These are phyloP conservation scores for Solanum hybrid DNA, from an alignment of 305 asterid genomes.

Conservation along the genomic window DNA sequence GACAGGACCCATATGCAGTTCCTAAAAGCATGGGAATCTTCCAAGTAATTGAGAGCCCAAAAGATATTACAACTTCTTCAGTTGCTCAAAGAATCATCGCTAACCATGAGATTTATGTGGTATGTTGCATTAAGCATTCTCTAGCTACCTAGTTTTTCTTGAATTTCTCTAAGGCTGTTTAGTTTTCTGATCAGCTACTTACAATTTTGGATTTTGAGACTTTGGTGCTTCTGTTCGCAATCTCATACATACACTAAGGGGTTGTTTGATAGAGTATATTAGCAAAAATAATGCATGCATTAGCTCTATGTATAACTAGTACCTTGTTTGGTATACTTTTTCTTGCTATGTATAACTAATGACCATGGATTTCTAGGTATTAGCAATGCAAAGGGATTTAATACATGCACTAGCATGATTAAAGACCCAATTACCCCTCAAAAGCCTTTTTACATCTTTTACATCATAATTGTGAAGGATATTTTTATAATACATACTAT, in stretches of 20 bases:
- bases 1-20: constrained; percentile 56
- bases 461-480: neutral
- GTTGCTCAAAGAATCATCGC: constrained; percentile 81
- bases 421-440: neutral
- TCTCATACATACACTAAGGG: neutral
- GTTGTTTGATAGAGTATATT: neutral
- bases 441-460: neutral
- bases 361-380: neutral
- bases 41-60: constrained; percentile 64
- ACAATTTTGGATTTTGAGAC: neutral
- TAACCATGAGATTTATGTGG: constrained; percentile 68
- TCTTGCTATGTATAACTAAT: neutral
- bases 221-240: neutral
- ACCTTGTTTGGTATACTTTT: neutral
- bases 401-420: neutral
- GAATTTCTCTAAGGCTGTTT: neutral
- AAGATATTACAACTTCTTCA: constrained; percentile 63
- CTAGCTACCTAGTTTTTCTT: neutral
- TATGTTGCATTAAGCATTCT: constrained; percentile 34
- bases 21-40: constrained; percentile 77
- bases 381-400: neutral
- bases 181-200: neutral
- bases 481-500: neutral
- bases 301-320: neutral
- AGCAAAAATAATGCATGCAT: neutral